Conservation (phyloP, 2,329 filamentous ascomycete genomes). For the Curvularia eragrostidis region DNA sequence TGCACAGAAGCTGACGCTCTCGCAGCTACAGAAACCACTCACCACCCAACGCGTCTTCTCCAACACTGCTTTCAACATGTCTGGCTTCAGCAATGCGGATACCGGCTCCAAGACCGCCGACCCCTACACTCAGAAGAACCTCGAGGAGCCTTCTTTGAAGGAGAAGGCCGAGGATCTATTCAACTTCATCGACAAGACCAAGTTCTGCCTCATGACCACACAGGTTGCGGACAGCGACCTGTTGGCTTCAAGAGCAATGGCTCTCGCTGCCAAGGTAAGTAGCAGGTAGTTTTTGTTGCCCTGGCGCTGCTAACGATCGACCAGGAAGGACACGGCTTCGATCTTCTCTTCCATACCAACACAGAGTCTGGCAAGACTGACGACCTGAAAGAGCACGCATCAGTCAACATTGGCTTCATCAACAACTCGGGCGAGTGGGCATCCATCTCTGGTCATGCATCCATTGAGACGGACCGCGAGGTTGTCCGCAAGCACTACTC, state of each 20-base stretch:
- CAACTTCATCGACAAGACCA: conserved; percentile 73
- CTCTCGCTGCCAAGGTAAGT: conserved; percentile 75
- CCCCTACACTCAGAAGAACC: conserved; percentile 80
- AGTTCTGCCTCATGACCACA: conserved; percentile 91
- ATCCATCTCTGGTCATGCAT: conserved; percentile 76
- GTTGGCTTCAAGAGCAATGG: conserved; percentile 85
- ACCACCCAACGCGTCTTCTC: conserved; percentile 18
- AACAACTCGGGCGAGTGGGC: conserved; percentile 82
- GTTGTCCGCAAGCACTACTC: conserved; percentile 74
- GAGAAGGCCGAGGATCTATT: conserved; percentile 79
- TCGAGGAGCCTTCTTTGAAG: conserved; percentile 71
- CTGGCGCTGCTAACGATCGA: conserved; percentile 3
- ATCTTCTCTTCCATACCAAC: conserved; percentile 91
- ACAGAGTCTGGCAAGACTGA: conserved; percentile 87
- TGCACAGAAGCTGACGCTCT: conserved; percentile 28
- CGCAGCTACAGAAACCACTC: conserved; percentile 22
- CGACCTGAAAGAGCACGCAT: conserved; percentile 73
- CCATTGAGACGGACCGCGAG: conserved; percentile 71
- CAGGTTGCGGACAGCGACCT: conserved; percentile 68
- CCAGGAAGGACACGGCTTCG: conserved; percentile 78
- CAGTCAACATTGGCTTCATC: conserved; percentile 84
- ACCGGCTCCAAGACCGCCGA: conserved; percentile 63
- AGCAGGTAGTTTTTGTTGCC: not conserved
- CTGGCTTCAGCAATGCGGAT: conserved; percentile 50
- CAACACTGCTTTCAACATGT: conserved; percentile 34